Evolutionary conservation across 2,329 filamentous ascomycete genomes (phyloP).

Genomic region (Cercospora canescens): DNA sequence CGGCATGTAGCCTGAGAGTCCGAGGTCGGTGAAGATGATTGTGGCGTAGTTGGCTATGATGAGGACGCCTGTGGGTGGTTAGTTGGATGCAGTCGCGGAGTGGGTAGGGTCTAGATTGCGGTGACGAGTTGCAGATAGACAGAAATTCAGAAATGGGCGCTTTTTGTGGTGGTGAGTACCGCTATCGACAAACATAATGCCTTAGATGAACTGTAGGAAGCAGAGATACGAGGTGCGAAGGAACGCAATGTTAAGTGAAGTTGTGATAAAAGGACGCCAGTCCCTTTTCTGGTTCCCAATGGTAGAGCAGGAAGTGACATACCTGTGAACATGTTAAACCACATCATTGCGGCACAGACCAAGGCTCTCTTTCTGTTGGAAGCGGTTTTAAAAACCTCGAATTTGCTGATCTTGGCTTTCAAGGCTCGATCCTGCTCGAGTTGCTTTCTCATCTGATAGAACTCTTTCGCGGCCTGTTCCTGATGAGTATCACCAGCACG

Average conservation of each 20-base stretch:
- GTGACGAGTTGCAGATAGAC: too few species aligned
- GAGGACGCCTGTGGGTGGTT: constrained; percentile 4
- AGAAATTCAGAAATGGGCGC: too few species aligned
- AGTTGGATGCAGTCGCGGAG: too few species aligned
- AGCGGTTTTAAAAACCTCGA: constrained; percentile 45
- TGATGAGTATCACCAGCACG: constrained; percentile 43
- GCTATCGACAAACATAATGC: too few species aligned
- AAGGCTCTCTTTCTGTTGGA: constrained; percentile 44
- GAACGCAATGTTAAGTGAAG: too few species aligned
- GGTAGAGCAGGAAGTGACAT: constrained; percentile 8
- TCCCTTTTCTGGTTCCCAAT: too few species aligned
- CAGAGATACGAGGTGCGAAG: too few species aligned
- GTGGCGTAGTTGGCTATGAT: constrained; percentile 42
- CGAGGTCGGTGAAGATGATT: constrained; percentile 41
- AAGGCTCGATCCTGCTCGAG: constrained; percentile 42
- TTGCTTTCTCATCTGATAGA: constrained; percentile 48
- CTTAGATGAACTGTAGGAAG: too few species aligned
- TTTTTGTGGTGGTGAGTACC: too few species aligned
- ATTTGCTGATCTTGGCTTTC: constrained; percentile 30
- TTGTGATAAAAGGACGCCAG: too few species aligned
- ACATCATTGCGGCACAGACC: constrained; percentile 44
- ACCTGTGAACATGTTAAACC: constrained; percentile 27
- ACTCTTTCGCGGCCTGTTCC: constrained; percentile 40
- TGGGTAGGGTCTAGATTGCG: too few species aligned
- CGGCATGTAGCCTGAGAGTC: constrained; percentile 40